Conservation (phyloP, 306 rosid genomes). For the Cicer chorassanicum region DNA sequence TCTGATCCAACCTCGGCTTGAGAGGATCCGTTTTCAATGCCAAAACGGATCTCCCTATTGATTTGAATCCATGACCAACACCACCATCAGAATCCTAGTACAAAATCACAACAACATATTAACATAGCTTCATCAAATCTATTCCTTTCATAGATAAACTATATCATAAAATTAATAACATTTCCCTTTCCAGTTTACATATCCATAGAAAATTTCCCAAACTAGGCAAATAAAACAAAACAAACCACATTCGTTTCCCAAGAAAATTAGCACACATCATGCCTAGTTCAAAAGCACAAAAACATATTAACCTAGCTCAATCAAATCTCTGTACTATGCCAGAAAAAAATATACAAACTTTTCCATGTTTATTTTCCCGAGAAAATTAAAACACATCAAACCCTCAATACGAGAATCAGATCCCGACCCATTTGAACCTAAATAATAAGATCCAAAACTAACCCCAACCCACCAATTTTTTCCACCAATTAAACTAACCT, state of each 20-base stretch:
- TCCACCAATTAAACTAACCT: slow-evolving; percentile 5
- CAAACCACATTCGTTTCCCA: background rate
- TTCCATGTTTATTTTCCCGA: background rate
- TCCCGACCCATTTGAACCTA: slow-evolving; percentile 31
- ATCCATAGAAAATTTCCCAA: slow-evolving; percentile 2
- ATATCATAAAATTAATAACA: background rate
- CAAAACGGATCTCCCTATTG: slow-evolving; percentile 67
- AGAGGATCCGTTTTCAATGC: slow-evolving; percentile 88
- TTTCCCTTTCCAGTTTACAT: slow-evolving; percentile 1
- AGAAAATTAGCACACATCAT: slow-evolving; percentile 23
- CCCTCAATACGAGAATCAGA: slow-evolving; percentile 21
- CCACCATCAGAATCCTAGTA: slow-evolving; percentile 63
- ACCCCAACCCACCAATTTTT: slow-evolving; percentile 35
- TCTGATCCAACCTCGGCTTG: slow-evolving; percentile 89
- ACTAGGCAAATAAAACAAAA: slow-evolving; percentile 1
- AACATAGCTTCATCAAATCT: slow-evolving; percentile 29
- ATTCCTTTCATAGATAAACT: background rate
- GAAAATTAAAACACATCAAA: background rate
- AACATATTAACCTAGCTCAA: background rate
- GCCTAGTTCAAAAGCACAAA: slow-evolving; percentile 50
- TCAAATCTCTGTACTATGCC: slow-evolving; percentile 17
- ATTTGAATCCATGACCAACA: slow-evolving; percentile 54
- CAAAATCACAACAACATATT: slow-evolving; percentile 24
- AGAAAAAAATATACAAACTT: slow-evolving; percentile 5
- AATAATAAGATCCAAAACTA: slow-evolving; percentile 42